Evolutionary conservation across 2,329 filamentous ascomycete genomes (phyloP).

Genomic region (Phialocephala subalpina): DNA sequence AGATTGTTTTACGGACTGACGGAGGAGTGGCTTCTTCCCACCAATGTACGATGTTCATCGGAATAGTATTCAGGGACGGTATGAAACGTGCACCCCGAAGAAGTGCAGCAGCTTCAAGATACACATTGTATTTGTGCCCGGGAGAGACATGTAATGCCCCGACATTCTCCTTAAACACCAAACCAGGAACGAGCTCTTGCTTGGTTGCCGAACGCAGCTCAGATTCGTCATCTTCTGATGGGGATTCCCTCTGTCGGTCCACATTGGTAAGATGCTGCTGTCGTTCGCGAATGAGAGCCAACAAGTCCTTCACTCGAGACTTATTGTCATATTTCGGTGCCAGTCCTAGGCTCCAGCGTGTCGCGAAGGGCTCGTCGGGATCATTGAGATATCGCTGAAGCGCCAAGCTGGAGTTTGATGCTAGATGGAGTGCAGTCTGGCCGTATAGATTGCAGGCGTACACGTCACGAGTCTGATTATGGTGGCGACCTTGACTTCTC

Average conservation of each 20-base stretch:
- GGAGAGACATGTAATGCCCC: no score
- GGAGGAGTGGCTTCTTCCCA: no score
- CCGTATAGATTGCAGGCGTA: no score
- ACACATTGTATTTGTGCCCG: no score
- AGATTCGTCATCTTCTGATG: background rate
- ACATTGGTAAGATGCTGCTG: background rate
- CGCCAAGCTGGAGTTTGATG: background rate
- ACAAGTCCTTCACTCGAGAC: background rate
- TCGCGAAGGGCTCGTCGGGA: constrained; percentile 1
- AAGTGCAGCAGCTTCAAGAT: no score
- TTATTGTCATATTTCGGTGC: background rate
- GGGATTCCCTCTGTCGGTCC: background rate
- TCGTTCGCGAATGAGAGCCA: background rate
- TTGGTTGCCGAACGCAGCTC: no score
- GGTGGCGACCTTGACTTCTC: background rate
- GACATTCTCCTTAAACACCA: no score
- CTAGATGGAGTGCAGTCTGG: background rate
- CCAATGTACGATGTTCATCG: no score
- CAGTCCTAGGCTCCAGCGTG: background rate
- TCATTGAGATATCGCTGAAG: constrained; percentile 14
- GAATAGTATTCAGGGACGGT: no score
- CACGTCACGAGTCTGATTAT: background rate
- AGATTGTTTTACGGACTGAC: no score
- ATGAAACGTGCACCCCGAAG: no score
- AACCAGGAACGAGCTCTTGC: no score